A percentile compares a stretch with the other conserved stretches of the same genome.
Evolutionary conservation across 2,329 filamentous ascomycete species (phyloP).

Genomic region (Aspergillus chevalieri): DNA sequence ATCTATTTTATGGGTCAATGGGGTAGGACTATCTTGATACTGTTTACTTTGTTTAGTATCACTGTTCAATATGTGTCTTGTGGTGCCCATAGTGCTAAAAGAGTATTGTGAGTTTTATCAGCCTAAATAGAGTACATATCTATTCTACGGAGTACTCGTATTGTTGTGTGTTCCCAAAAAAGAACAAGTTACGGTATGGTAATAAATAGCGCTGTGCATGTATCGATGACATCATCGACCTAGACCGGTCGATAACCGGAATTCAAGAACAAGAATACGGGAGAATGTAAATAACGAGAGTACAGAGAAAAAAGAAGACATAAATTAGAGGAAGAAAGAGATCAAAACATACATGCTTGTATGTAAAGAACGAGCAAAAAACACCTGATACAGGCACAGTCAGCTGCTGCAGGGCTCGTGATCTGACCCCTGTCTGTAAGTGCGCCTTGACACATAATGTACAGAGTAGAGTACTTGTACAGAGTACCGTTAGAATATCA

Average conservation of each 20-base stretch:
- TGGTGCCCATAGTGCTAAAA: not conserved
- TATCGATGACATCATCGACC: slow-evolving; percentile 21
- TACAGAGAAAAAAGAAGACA: slow-evolving; percentile 1
- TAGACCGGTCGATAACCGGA: slow-evolving; percentile 26
- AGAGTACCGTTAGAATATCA: too few relatives aligned
- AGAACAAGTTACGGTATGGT: slow-evolving; percentile 7
- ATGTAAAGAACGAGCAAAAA: not conserved
- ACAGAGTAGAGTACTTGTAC: not conserved
- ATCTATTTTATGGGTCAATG: not conserved
- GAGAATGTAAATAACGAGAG: not conserved
- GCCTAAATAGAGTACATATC: too few relatives aligned
- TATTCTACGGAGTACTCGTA: too few relatives aligned
- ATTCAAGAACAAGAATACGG: not conserved
- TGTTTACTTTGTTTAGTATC: too few relatives aligned
- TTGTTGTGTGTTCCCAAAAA: not conserved
- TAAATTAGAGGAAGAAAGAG: not conserved
- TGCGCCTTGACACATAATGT: too few relatives aligned
- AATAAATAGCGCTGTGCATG: not conserved
- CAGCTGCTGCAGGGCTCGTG: too few relatives aligned
- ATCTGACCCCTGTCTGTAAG: too few relatives aligned
- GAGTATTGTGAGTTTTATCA: not conserved
- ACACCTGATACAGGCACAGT: not conserved
- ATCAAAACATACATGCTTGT: not conserved
- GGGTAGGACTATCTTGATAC: not conserved
- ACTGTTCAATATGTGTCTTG: too few relatives aligned